These are phyloP conservation scores for Neophaeococcomyces mojaviensis DNA, from an alignment of 2,329 filamentous ascomycete species.

Conservation along the genomic window DNA sequence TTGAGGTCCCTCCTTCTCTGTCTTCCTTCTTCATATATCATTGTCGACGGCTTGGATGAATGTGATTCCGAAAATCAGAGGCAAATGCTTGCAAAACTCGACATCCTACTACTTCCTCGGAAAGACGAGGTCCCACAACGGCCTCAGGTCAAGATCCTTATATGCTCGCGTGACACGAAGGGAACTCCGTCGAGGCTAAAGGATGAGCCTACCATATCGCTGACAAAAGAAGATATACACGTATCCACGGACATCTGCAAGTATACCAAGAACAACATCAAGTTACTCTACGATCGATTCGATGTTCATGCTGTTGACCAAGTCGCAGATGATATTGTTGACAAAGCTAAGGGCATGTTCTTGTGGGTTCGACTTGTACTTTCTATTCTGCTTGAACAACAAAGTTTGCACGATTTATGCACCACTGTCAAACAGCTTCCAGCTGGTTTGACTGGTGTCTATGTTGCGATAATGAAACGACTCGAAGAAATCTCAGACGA, in stretches of 20 bases:
- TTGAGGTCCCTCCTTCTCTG: conserved; percentile 3
- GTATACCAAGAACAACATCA: conserved; percentile 9
- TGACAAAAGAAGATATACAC: not conserved
- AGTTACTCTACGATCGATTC: conserved; percentile 5
- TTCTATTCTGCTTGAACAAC: conserved; percentile 7
- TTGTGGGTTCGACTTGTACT: conserved; percentile 19
- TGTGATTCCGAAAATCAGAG: conserved; percentile 18
- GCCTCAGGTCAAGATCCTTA: conserved; percentile 10
- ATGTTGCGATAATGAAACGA: conserved; percentile 11
- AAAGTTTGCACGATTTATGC: conserved; percentile 10
- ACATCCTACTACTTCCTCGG: not conserved
- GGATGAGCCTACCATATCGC: not conserved
- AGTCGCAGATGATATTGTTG: conserved; percentile 7
- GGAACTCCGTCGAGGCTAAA: not conserved
- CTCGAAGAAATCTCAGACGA: conserved; percentile 6
- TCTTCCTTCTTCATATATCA: conserved; percentile 17
- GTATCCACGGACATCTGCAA: conserved; percentile 7
- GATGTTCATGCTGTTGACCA: not conserved
- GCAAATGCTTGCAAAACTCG: conserved; percentile 18
- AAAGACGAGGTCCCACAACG: conserved; percentile 5
- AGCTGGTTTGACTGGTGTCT: conserved; percentile 13
- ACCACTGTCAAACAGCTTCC: conserved; percentile 13
- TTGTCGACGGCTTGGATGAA: conserved; percentile 28
- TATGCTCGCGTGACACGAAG: conserved; percentile 15
- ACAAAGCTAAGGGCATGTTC: conserved; percentile 20